These are phyloP conservation scores for Crithidia fasciculata DNA, from an alignment of 208 protist species.

Conservation along the genomic window DNA sequence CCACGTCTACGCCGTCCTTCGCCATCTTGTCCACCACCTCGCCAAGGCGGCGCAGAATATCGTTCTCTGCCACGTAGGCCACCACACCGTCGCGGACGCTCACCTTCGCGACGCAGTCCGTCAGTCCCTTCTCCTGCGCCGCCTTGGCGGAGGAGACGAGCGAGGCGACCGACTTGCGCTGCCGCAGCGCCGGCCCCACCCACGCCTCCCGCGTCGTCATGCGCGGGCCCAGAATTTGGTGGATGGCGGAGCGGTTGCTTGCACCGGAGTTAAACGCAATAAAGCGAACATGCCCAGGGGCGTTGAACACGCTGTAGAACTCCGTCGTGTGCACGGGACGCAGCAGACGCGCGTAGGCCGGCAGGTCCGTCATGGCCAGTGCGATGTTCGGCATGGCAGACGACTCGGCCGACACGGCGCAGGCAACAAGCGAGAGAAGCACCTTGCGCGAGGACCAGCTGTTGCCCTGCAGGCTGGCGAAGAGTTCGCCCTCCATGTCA, in stretches of 20 bases:
- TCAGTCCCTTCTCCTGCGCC: slow-evolving; percentile 3
- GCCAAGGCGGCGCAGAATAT: slow-evolving; percentile 16
- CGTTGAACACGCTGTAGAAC: slow-evolving; percentile 39
- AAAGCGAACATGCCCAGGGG: slow-evolving; percentile 31
- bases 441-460: slow-evolving; percentile 32
- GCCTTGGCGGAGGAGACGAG: slow-evolving; percentile 20
- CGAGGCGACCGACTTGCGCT: slow-evolving; percentile 19
- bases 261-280: slow-evolving; percentile 41
- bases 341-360: slow-evolving; percentile 38
- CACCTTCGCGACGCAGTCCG: slow-evolving; percentile 20
- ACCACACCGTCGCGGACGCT: slow-evolving; percentile 22
- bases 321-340: slow-evolving; percentile 18
- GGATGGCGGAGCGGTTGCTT: slow-evolving; percentile 15
- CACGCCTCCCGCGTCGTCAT: slow-evolving; percentile 44
- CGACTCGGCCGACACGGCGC: slow-evolving; percentile 36
- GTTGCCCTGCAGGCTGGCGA: slow-evolving; percentile 27
- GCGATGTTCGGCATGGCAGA: slow-evolving; percentile 33
- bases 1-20: slow-evolving; percentile 35
- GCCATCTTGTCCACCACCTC: slow-evolving; percentile 28
- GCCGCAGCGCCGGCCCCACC: slow-evolving; percentile 13
- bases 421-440: slow-evolving; percentile 31
- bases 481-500: slow-evolving; percentile 20
- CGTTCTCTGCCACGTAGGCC: slow-evolving; percentile 21
- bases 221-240: slow-evolving; percentile 25
- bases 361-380: slow-evolving; percentile 43